Evolutionary conservation across 1,139 yeast species (phyloP).

Genomic region (Geotrichum europaeum): DNA sequence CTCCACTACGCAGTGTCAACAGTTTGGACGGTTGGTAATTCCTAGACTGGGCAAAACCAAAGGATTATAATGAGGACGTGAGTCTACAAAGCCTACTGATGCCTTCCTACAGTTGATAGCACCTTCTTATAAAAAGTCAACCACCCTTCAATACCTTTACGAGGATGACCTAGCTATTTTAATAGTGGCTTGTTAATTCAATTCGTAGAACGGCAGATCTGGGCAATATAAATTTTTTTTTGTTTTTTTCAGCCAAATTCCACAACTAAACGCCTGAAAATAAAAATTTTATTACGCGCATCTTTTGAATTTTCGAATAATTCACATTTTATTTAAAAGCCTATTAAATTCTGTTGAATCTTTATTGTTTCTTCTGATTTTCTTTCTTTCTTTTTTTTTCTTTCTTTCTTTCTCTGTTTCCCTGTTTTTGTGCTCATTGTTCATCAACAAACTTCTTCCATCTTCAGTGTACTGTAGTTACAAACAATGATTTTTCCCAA

Average conservation of each 20-base stretch:
- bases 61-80: background rate
- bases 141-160: too few species aligned
- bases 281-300: background rate
- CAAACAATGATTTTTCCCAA: conserved; percentile 4
- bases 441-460: background rate
- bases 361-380: conserved; percentile 25
- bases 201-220: background rate
- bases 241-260: background rate
- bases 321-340: background rate
- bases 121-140: too few species aligned
- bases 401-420: background rate
- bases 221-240: background rate
- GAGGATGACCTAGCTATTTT: too few species aligned
- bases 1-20: background rate
- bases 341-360: background rate
- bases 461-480: background rate
- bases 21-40: background rate
- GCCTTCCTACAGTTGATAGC: too few species aligned
- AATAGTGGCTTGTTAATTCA: background rate
- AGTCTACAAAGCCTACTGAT: background rate
- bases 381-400: conserved; percentile 5
- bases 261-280: background rate
- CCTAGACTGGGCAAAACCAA: background rate
- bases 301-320: background rate
- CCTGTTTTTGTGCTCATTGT: background rate